Conservation (phyloP, 1,284 basidiomycete genomes). For the Cryptococcus deneoformans region DNA sequence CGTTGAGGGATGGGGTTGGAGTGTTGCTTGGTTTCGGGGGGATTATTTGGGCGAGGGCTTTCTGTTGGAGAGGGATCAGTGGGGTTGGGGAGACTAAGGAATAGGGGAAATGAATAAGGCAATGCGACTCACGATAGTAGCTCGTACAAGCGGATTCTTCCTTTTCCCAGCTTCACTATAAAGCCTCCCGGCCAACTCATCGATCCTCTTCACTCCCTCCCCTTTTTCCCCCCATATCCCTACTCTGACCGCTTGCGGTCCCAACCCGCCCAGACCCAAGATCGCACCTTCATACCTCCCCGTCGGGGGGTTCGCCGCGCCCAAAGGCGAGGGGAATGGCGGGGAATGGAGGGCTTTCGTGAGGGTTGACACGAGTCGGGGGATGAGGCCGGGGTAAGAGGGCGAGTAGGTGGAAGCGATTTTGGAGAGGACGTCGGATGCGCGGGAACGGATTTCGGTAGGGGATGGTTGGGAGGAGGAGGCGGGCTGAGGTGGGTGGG, state of each 20-base stretch:
- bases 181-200: constrained; percentile 30
- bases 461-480: constrained; percentile 45
- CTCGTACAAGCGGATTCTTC: constrained; percentile 33
- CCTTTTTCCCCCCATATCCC: constrained; percentile 55
- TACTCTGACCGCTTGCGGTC: constrained; percentile 74
- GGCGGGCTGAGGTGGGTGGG: constrained; percentile 35
- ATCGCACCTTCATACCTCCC: constrained; percentile 83
- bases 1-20: constrained; percentile 12
- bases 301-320: constrained; percentile 34
- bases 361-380: constrained; percentile 72
- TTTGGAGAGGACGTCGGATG: constrained; percentile 77
- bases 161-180: constrained; percentile 28
- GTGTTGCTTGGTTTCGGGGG: constrained; percentile 13
- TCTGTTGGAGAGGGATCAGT: neutral
- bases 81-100: neutral
- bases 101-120: neutral
- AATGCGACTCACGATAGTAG: constrained; percentile 23
- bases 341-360: constrained; percentile 65
- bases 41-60: constrained; percentile 9
- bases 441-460: constrained; percentile 64
- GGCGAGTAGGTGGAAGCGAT: constrained; percentile 54
- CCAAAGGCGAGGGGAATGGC: constrained; percentile 25
- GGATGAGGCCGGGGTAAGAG: constrained; percentile 54
- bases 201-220: constrained; percentile 25
- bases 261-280: constrained; percentile 75